Percentiles rank a stretch among this genome's conserved stretches.
Conservation (phyloP, 768 basidiomycete species). For the Amanita muscaria region DNA sequence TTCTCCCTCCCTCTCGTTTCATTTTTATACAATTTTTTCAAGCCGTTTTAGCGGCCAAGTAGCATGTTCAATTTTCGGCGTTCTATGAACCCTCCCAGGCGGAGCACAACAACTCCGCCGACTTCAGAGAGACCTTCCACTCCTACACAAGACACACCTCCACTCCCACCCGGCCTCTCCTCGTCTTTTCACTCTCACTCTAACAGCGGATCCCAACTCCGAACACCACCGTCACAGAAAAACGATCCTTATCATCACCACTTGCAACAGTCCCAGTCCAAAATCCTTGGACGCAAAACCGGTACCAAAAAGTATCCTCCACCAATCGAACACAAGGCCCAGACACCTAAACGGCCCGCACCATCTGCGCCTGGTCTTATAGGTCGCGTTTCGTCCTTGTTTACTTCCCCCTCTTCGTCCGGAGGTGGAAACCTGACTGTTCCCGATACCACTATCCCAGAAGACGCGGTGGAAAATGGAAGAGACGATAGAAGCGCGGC, state of each 20-base stretch:
- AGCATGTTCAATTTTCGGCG: no score
- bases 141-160: no score
- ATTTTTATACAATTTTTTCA: no score
- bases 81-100: no score
- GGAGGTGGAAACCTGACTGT: no score
- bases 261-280: conserved; percentile 5
- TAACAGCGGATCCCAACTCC: neutral
- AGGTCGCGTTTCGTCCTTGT: conserved; percentile 6
- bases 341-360: neutral
- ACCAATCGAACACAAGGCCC: conserved; percentile 5
- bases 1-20: no score
- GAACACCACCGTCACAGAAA: neutral
- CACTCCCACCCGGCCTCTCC: no score
- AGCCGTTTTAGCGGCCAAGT: no score
- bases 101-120: no score
- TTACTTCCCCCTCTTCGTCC: neutral
- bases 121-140: no score
- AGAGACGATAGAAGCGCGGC: neutral
- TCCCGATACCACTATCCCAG: neutral
- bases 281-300: neutral
- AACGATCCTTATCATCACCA: conserved; percentile 4
- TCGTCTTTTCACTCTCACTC: neutral
- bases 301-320: conserved; percentile 3
- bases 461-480: neutral
- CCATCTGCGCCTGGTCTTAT: neutral